Evolutionary conservation across 192 early-diverging fungal species (phyloP), one percentile per base, ranked within the genome.

Genomic region (Pilaira anomala): DNA sequence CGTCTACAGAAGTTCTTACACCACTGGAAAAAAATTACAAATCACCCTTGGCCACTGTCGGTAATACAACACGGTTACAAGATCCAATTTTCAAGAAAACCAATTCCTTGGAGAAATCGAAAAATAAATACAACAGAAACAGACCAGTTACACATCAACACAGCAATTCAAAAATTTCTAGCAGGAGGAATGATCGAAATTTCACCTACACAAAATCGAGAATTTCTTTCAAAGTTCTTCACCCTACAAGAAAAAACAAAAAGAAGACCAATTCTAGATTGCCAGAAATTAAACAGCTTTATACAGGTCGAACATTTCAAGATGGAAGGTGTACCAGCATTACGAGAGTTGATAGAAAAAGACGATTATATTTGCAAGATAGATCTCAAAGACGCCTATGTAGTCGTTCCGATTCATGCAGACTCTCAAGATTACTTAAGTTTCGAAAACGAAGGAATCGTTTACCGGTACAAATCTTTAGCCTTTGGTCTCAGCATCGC

Each of bases 291-390:
- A 12, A 61, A 61, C 7, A 3, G 24, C 0, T 62, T 49, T 24
- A 28, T 62, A 3, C 60, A 48, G 1, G 25, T 22, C 13, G 46
- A 49, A 7, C 45, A 62, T 11, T 62, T 62, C 60, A 62, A 62
- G 46, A 62, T 62, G 60, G 46, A 62, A 19, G 46, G 60, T 1
- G 28, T 62, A 1, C 60, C 46, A 2, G 46, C 60, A 1, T 19
- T 50, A 3, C 9, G 60, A n/a, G 49, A 63, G 0, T 26, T 63
- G 13, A 52, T 63, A 19, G 62, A 63, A 18, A 1, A 14, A 7
- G n/a, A 53, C 28, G 51, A 54, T 39, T 30, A 28, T 9, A 63
- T 54, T 0, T 39, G 28, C 19, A 63, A 63, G 24, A 14, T 63
- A 3, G 62, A 63, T 22, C 21, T 54, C 2, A 51, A 25, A 8